Evolutionary conservation across 805 yeast genomes (phyloP), one percentile per base, ranked within the genome.

Genomic region (Wickerhamiella allomyrinae): DNA sequence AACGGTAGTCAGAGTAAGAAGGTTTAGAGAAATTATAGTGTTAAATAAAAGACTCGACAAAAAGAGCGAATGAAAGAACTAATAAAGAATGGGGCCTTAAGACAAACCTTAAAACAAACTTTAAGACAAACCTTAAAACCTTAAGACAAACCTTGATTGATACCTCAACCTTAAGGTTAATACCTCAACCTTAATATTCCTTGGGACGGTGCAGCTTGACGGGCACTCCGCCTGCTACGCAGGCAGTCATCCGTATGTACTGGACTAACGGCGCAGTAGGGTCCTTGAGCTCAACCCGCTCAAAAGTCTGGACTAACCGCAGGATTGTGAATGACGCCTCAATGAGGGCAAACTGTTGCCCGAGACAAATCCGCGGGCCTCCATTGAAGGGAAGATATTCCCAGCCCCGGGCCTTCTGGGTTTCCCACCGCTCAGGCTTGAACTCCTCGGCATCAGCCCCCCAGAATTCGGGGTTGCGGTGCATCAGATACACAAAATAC

Each of bases 301-400:
- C 29, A 46, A 55, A 63, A 37, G 47, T 47, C 46, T 61, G 65
- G 9, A 56, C 51, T 34, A 69, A 51, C 45, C 71, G 60, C 7
- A 60, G 62, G 20, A 69, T 47, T 1, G 65, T 58, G 45, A 67
- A 65, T 3, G 66, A 55, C 8, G 70, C 65, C 49, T 69, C 72
- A n/a, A 71, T 67, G 29, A 68, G 61, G 8, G 73, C 74, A 58
- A 68, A 68, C 50, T 69, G 73, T 52, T 69, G 74, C 20, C 73
- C 74, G 41, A 68, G 53, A 48, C 73, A 69, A 38, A 69, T 66
- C 43, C 74, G 57, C 19, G 73, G 73, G 9, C 74, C 74, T 23
- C 73, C 73, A 47, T 67, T 67, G 53, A 68, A 68, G 20, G 72
- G 71, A 20, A 67, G 52, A 46, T 61, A 66, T 15, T 64, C 63